These are phyloP conservation scores for Psilocybe sp. DNA, from an alignment of 768 basidiomycete species.

Conservation along the genomic window DNA sequence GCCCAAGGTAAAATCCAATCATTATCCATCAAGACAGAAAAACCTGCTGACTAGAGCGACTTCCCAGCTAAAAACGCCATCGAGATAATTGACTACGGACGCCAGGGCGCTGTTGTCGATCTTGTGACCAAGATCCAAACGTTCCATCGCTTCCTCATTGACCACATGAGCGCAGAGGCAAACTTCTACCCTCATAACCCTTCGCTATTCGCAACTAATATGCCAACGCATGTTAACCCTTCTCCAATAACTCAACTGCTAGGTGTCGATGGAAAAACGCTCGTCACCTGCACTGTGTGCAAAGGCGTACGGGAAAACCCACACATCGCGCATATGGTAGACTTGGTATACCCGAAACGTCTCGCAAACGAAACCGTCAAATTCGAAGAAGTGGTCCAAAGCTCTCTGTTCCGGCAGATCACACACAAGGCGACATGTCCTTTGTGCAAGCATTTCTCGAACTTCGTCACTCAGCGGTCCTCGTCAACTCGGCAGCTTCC, in stretches of 20 bases:
- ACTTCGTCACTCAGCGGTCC: conserved; percentile 67
- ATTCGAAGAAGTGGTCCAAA: conserved; percentile 67
- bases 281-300: conserved; percentile 75
- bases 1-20: conserved; percentile 63
- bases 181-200: conserved; percentile 63
- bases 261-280: conserved; percentile 75
- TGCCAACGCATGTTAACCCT: conserved; percentile 32
- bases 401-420: conserved; percentile 78
- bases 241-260: conserved; percentile 85
- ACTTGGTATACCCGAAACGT: conserved; percentile 84
- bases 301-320: conserved; percentile 70
- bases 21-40: background rate
- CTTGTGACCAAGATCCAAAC: conserved; percentile 90
- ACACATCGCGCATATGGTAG: conserved; percentile 78
- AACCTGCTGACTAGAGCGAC: background rate
- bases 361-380: conserved; percentile 42
- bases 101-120: conserved; percentile 68
- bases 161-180: conserved; percentile 77
- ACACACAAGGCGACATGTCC: conserved; percentile 86
- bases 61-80: conserved; percentile 67
- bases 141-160: conserved; percentile 92
- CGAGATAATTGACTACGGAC: conserved; percentile 86
- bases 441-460: conserved; percentile 74
- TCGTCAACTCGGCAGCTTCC: conserved; percentile 69
- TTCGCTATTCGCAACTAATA: conserved; percentile 28